Evolutionary conservation across 2,329 filamentous ascomycete genomes (phyloP), one percentile per base, ranked within the genome.

Genomic region (Allantophomopsis cytisporea): DNA sequence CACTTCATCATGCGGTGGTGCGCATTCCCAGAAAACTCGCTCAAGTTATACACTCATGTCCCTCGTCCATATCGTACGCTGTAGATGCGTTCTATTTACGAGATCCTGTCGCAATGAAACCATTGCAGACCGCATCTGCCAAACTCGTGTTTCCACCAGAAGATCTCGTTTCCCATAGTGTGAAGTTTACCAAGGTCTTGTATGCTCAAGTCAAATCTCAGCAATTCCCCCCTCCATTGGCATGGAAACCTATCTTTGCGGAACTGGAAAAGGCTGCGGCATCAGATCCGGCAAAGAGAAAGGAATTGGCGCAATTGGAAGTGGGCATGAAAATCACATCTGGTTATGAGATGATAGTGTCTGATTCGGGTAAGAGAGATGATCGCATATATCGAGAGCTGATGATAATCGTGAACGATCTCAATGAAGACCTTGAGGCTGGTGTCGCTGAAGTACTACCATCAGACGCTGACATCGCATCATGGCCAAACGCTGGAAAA

Each of bases 51-150:
- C 83, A 89, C 50, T 63, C 73, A 34, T 75, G 79, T 16, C 84
- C 88, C 1, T 72, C 78, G 13, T 78, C 83, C 43, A 77, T 96
- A 41, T 80, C 87, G 2, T 77, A 87, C 0, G 87, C 86, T 1
- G 74, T 89, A 2, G 93, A 98, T 58, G 78, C 83, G 1, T 96
- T 98, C 59, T 96, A 96, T 57, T 70, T 94, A 12, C 78, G 91
- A 44, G 88, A 96, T 52, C 80, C 86, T 0, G 69, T 86, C 41
- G 70, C 80, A 1, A 60, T 95, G 34, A 80, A 80, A 40, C 73
- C 78, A 1, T 63, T 94, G 3, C 63, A 78, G 40, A 68, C 69
- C 2, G 63, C 71, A 28, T 58, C 71, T 0, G 61, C 58, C 1
- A 58, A 62, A 0, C 64, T 87, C 2, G 54, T 59, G 2, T 94